phyloP scores from a whole-genome alignment of 495 filamentous ascomycete genomes.

The Penicillium pancosmium region DNA sequence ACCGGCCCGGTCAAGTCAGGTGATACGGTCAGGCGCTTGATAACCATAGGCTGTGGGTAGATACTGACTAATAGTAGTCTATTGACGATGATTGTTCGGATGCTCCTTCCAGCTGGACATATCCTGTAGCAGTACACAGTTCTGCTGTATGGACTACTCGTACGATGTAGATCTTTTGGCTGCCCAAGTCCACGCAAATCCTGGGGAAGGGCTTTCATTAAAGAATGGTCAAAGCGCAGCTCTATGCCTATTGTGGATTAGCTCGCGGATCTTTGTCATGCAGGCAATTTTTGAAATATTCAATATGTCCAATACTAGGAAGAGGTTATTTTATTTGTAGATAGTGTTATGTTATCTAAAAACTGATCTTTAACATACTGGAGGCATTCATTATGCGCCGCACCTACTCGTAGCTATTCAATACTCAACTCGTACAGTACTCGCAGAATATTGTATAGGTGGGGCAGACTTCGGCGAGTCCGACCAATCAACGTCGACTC shows the following conservation, averaged over 20 bases:
- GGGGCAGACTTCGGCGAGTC: not conserved
- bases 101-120: too few relatives aligned
- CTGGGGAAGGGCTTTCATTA: not conserved
- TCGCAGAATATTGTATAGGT: not conserved
- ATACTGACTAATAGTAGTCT: too few relatives aligned
- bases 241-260: not conserved
- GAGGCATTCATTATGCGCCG: too few relatives aligned
- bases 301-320: not conserved
- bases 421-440: too few relatives aligned
- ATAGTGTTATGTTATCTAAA: too few relatives aligned
- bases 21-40: not conserved
- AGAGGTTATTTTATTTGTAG: too few relatives aligned
- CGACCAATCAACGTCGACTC: constrained; percentile 15
- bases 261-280: not conserved
- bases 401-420: not conserved
- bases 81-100: too few relatives aligned
- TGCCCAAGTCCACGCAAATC: not conserved
- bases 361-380: too few relatives aligned
- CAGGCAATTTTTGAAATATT: not conserved
- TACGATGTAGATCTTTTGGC: not conserved
- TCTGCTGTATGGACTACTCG: not conserved
- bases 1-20: constrained; percentile 6
- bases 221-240: constrained; percentile 1
- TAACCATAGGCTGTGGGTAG: not conserved
- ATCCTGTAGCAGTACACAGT: too few relatives aligned